Evolutionary conservation across 805 yeast genomes (phyloP), one percentile per base, ranked within the genome.

Genomic region (Yarrowia osloensis): DNA sequence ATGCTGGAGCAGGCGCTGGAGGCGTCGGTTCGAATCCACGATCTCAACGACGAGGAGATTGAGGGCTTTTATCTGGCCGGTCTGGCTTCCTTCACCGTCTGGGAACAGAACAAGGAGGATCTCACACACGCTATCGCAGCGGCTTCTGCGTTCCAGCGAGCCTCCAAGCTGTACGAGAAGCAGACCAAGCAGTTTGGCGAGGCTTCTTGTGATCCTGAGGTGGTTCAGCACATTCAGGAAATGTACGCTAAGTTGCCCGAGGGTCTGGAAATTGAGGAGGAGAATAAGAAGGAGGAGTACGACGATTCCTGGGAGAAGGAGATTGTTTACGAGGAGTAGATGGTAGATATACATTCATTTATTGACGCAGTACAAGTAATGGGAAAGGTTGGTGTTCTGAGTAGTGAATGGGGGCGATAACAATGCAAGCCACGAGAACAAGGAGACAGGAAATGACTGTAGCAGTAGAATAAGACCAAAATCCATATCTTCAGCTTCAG

Each of bases 1-100:
- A 76, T 85, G 70, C 87, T 86, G 73, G 96, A 90, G 42, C 72
- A 82, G 19, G 90, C 90, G 3, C 79, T 85, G 3, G 82, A 84
- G n/a, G 86, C 91, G n/a, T 81, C 91, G 13, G 78, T 82, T 19
- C 82, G 83, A 28, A 81, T 88, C 19, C 88, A 88, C 72, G 94
- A 89, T 69, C 84, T 94, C 54, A 92, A 94, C 77, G 98, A 94
- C 72, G 88, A 87, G 72, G 86, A 91, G 69, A 80, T 91, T 67
- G 98, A 95, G 73, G 83, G 88, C 44, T 89, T 84, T 74, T 95
- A 95, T 75, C 79, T 92, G 70, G 96, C 91, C 73, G 96, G 95
- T 0, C 85, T 93, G 72, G 86, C 95, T 0, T 82, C 87, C 73
- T 80, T 67, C 52, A 67, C 57, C 1, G 46, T 28, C 28, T 61